Conservation (phyloP, 1,139 yeast species). For the Sugiyamaella novakii region DNA sequence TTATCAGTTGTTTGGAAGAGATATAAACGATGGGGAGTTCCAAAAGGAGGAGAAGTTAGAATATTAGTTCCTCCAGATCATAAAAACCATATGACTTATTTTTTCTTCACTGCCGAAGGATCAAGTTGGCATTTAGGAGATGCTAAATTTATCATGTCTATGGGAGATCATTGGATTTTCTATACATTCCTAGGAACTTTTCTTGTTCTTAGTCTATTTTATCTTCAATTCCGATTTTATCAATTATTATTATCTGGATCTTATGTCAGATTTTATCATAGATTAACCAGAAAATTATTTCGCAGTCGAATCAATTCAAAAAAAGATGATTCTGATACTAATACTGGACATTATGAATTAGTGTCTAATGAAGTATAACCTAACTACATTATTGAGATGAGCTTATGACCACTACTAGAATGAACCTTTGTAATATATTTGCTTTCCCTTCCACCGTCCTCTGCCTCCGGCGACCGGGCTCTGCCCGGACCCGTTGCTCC, state of each 20-base stretch:
- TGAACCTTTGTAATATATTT: slow-evolving; percentile 8
- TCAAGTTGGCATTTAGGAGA: slow-evolving; percentile 89
- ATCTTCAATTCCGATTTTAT: slow-evolving; percentile 51
- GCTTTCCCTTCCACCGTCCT: too few species aligned
- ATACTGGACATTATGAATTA: slow-evolving; percentile 18
- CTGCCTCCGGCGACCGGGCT: slow-evolving; percentile 9
- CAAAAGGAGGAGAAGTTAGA: slow-evolving; percentile 44
- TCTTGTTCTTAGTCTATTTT: slow-evolving; percentile 58
- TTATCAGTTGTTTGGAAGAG: slow-evolving; percentile 83
- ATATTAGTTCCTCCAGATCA: slow-evolving; percentile 71
- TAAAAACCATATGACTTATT: slow-evolving; percentile 36
- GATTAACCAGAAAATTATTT: slow-evolving; percentile 2
- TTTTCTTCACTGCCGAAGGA: slow-evolving; percentile 72
- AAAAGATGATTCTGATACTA: slow-evolving; percentile 8
- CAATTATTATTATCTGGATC: slow-evolving; percentile 26
- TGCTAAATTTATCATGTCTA: slow-evolving; percentile 69
- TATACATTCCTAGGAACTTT: slow-evolving; percentile 70
- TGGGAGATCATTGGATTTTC: slow-evolving; percentile 69
- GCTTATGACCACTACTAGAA: slow-evolving; percentile 12
- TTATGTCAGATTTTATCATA: slow-evolving; percentile 14
- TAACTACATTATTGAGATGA: slow-evolving; percentile 1
- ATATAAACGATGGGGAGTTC: slow-evolving; percentile 65
- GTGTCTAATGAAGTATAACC: slow-evolving; percentile 17
- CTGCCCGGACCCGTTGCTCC: slow-evolving; percentile 8
- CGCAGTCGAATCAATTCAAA: neutral